Percentiles rank a stretch among this genome's conserved stretches.
Evolutionary conservation across 768 basidiomycete genomes (phyloP).

Genomic region (Glaciozyma antarctica): DNA sequence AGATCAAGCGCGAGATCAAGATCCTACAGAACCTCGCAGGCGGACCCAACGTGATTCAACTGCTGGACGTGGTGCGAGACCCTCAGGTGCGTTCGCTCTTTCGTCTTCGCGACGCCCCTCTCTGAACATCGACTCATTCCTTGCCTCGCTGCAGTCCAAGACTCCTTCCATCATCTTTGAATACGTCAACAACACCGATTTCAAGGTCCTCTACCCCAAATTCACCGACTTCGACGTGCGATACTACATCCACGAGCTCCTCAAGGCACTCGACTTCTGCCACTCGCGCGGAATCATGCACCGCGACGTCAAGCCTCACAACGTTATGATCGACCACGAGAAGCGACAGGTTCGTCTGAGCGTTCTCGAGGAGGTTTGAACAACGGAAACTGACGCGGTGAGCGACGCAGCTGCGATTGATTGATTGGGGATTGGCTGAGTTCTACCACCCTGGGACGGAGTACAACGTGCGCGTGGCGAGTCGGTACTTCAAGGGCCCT

Average conservation of each 20-base stretch:
- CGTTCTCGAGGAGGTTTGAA: not conserved
- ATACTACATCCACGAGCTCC: slow-evolving; percentile 90
- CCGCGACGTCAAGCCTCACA: slow-evolving; percentile 95
- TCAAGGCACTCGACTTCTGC: slow-evolving; percentile 95
- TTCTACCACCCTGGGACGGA: slow-evolving; percentile 97
- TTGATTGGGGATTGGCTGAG: slow-evolving; percentile 98
- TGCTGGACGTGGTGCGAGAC: slow-evolving; percentile 93
- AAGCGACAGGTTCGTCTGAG: slow-evolving; percentile 63
- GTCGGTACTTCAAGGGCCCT: slow-evolving; percentile 95
- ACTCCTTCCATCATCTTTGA: slow-evolving; percentile 95
- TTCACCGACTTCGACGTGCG: slow-evolving; percentile 93
- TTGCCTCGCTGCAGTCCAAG: slow-evolving; percentile 55
- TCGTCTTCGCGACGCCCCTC: too few relatives aligned
- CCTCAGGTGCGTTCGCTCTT: slow-evolving; percentile 40
- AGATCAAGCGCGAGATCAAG: slow-evolving; percentile 98
- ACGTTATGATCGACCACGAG: slow-evolving; percentile 99
- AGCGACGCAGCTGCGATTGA: slow-evolving; percentile 64
- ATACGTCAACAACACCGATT: slow-evolving; percentile 96
- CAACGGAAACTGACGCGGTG: not conserved
- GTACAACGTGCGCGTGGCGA: slow-evolving; percentile 96
- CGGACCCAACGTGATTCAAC: slow-evolving; percentile 84
- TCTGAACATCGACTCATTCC: not conserved
- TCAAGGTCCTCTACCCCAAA: slow-evolving; percentile 89
- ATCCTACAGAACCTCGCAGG: slow-evolving; percentile 93
- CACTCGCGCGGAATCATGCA: slow-evolving; percentile 99